Evolutionary conservation across 1,139 yeast species (phyloP).

Genomic region (Eremothecium cymbalariae): DNA sequence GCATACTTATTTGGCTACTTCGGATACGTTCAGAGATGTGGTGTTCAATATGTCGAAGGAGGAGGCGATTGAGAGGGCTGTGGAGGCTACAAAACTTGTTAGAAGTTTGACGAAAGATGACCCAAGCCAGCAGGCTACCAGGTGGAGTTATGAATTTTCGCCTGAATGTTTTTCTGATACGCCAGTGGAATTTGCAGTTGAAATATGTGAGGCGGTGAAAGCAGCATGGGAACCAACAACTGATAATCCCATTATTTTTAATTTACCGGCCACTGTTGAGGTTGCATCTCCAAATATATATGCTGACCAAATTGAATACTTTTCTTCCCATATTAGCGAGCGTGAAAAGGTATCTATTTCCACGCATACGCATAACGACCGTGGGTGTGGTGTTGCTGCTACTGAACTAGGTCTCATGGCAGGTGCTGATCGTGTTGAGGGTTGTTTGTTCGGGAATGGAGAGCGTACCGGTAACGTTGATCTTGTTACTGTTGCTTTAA

Average conservation of each 20-base stretch:
- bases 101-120: constrained; percentile 83
- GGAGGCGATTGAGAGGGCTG: constrained; percentile 74
- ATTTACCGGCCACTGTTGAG: constrained; percentile 98
- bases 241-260: constrained; percentile 83
- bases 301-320: constrained; percentile 94
- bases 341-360: constrained; percentile 85
- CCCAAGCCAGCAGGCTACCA: constrained; percentile 59
- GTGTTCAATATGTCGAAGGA: constrained; percentile 81
- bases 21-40: constrained; percentile 83
- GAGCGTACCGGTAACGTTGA: constrained; percentile 99
- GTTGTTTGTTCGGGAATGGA: constrained; percentile 95
- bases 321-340: constrained; percentile 65
- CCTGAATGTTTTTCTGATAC: constrained; percentile 95
- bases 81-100: constrained; percentile 72
- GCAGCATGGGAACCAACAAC: constrained; percentile 83
- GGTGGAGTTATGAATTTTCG: constrained; percentile 87
- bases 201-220: constrained; percentile 92
- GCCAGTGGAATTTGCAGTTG: constrained; percentile 70
- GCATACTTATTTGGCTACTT: constrained; percentile 86
- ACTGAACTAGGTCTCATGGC: constrained; percentile 90
- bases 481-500: constrained; percentile 82
- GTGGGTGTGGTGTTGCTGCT: constrained; percentile 98
- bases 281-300: constrained; percentile 88
- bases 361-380: constrained; percentile 90
- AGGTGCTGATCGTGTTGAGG: constrained; percentile 97